Percentiles rank a stretch among this genome's conserved stretches.
These are phyloP conservation scores for Furcasterigmium furcatum DNA, from an alignment of 2,329 filamentous ascomycete genomes.

Conservation along the genomic window DNA sequence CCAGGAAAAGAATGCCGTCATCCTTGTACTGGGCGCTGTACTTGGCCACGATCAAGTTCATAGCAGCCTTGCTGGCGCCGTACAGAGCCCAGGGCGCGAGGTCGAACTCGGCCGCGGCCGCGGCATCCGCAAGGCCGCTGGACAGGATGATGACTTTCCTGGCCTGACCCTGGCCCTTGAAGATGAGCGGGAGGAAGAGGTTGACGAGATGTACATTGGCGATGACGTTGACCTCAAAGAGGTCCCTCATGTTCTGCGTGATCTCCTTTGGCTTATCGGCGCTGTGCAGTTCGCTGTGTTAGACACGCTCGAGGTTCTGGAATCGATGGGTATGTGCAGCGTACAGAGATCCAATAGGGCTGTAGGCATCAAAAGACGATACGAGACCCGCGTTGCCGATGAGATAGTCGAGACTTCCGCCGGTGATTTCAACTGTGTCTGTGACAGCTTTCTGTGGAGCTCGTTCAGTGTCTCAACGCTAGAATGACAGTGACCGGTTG, in stretches of 20 bases:
- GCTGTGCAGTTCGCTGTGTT: conserved; percentile 6
- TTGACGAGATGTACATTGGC: conserved; percentile 51
- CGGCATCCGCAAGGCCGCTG: conserved; percentile 43
- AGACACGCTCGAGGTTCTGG: no score
- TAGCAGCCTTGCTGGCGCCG: conserved; percentile 44
- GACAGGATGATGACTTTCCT: conserved; percentile 55
- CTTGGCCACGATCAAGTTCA: conserved; percentile 51
- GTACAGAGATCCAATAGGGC: conserved; percentile 33
- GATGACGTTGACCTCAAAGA: conserved; percentile 41
- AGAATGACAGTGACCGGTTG: conserved; percentile 26
- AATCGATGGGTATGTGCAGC: no score
- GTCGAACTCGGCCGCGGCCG: conserved; percentile 31
- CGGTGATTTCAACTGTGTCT: conserved; percentile 26
- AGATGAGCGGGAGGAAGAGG: conserved; percentile 48
- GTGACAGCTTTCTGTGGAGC: conserved; percentile 13
- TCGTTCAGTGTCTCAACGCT: no score
- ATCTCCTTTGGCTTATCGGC: conserved; percentile 6
- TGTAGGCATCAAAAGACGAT: conserved; percentile 21
- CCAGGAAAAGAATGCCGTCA: conserved; percentile 49
- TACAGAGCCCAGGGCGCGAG: conserved; percentile 37
- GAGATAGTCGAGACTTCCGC: conserved; percentile 42
- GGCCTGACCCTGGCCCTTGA: conserved; percentile 37
- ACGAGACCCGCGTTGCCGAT: conserved; percentile 46
- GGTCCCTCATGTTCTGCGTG: conserved; percentile 25
- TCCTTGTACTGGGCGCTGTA: conserved; percentile 44